Base-by-base conservation (phyloP, 2,329 filamentous ascomycete species). In the Biscogniauxia mediterranea region DNA sequence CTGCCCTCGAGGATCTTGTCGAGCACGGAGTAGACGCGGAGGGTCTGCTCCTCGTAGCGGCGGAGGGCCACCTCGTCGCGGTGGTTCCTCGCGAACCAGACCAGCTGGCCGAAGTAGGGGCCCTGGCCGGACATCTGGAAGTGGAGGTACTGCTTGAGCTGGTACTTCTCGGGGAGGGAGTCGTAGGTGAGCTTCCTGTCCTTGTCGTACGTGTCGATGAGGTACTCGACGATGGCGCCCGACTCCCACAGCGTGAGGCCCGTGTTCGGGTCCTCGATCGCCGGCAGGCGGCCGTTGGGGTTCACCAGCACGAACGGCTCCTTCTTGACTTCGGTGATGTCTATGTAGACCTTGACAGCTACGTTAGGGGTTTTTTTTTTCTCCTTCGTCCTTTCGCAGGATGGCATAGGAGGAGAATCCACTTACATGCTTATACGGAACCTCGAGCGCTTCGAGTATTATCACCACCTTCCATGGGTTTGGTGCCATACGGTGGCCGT, bases 91-190 rank as follows among this genome's bases (percentile, higher is more conserved):
- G 51, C 67, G 69, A 79, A 82, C 79, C 79, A 82, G 26, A 69
- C 72, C 0, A 70, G 71, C 66, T 82, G 80, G 15, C 81, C 81
- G 61, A 75, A 82, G 66, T 82, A 82, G 0, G 80, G 80, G 1
- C 79, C 80, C 64, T 82, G 80, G 7, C 79, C 79, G 1, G 74
- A 74, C 50, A 71, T 70, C 68, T 82, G 79, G 69, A 76, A 80
- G 66, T 74, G 75, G 4, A 82, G 73, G 75, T 77, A 82, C 50
- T 80, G 78, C 61, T 76, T 76, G 2, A 74, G 70, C 62, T 75
- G 77, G 55, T 68, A 70, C 32, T 80, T 77, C 2, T 72, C 68
- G 4, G 68, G 71, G 1, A 70, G 69, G 0, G 67, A 56, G 6
- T 60, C 61, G 62, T 77, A 80, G 54, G 72, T 75, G 23, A 81